Base-by-base conservation (phyloP, 1,139 yeast genomes). In the Protomyces inundatus region DNA sequence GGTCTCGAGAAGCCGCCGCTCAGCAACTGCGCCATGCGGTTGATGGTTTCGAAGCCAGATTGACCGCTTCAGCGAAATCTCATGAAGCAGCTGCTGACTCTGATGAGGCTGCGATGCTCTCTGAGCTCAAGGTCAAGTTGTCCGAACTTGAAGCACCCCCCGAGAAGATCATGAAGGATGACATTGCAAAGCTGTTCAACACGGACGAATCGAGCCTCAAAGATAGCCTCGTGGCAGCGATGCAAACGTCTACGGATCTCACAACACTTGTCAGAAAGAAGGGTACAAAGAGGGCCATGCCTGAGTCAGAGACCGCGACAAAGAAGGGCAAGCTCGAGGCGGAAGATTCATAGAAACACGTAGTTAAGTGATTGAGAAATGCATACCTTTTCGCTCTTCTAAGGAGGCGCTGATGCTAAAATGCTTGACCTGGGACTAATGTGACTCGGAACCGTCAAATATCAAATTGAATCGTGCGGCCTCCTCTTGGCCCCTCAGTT, bases 11-110 rank as follows among this genome's bases (percentile, higher is more conserved):
- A 3, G 78, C 79, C 67, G 88, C 95, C 0, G 82, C 85, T 5
- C 77, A 78, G 42, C 84, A 86, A 66, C 80, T 86, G 78, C 75
- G 79, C 65, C 73, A 76, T 61, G 90, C 96, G 1, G 80, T 89
- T 32, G 81, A 80, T 36, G 81, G 87, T 12, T 84, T 88, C 42
- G 79, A 83, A 70, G 72, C 72, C 52, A 79, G 85, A 68, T 76
- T 78, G 42, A 75, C 74, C 39, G 69, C 68, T 23, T 23, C 23
- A 23, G 23, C 23, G 23, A 77, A 75, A 33, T 77, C 75, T 59
- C 74, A 77, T 59, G 80, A 80, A 7, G 85, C 84, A 67, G 75
- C 77, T 1, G 86, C 80, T 39, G 74, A 85, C 66, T 73, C 84
- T 34, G 77, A 80, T 66, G 69, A 75, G 68, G 68, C 76, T 9